Evolutionary conservation across 1,284 basidiomycete species (phyloP).

Genomic region (Leccinum laetum): DNA sequence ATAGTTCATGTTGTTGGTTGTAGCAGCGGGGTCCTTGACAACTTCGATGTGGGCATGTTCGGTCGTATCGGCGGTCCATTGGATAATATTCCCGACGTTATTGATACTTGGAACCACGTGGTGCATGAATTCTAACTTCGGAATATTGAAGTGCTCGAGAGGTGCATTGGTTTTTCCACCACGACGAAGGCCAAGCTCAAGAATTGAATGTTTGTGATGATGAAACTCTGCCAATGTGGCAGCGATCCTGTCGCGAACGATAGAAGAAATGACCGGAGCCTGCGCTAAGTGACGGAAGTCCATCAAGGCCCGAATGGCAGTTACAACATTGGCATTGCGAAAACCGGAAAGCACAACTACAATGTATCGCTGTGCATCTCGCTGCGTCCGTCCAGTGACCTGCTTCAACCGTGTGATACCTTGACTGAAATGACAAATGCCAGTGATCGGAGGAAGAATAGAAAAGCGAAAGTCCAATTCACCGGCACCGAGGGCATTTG

Average conservation of each 20-base stretch:
- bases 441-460: not conserved
- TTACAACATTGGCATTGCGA: slow-evolving; percentile 20
- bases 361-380: too few species aligned
- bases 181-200: slow-evolving; percentile 6
- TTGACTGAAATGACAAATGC: not conserved
- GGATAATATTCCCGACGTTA: not conserved
- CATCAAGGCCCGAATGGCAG: slow-evolving; percentile 18
- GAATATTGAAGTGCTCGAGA: slow-evolving; percentile 7
- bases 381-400: too few species aligned
- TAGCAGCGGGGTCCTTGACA: not conserved
- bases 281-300: slow-evolving; percentile 25
- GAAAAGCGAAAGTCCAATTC: slow-evolving; percentile 9
- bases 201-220: slow-evolving; percentile 4
- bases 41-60: not conserved
- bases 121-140: slow-evolving; percentile 34
- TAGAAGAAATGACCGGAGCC: slow-evolving; percentile 10
- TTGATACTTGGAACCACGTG: slow-evolving; percentile 29
- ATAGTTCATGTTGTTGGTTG: not conserved
- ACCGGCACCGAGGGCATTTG: not conserved
- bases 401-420: not conserved
- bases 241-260: not conserved
- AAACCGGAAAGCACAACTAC: slow-evolving; percentile 24
- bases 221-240: slow-evolving; percentile 11
- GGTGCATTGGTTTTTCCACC: not conserved
- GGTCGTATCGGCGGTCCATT: not conserved